phyloP scores from a whole-genome alignment of 139 green algal species.

The Picochlorum sp. region DNA sequence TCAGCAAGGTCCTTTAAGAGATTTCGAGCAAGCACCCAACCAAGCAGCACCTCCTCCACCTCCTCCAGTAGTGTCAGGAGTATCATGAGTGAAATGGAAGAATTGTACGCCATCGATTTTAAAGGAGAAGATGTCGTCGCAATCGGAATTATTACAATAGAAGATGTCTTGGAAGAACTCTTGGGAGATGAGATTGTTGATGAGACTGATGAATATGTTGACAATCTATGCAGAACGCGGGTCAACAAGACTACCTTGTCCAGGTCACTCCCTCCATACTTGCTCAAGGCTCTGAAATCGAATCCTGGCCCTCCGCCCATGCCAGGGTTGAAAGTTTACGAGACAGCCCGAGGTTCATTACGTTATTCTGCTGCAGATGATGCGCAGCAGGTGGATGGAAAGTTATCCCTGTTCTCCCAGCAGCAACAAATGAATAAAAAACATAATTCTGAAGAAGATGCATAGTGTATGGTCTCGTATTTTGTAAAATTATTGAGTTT shows the following conservation, averaged over 20 bases:
- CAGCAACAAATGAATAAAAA: too few species aligned
- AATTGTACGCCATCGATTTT: slow-evolving; percentile 6
- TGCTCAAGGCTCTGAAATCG: slow-evolving; percentile 21
- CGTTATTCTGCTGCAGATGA: not conserved
- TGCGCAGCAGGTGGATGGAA: too few species aligned
- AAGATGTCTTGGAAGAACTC: slow-evolving; percentile 52
- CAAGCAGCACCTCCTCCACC: not conserved
- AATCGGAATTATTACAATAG: slow-evolving; percentile 56
- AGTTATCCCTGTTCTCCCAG: too few species aligned
- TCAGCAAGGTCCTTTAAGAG: not conserved
- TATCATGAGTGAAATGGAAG: not conserved
- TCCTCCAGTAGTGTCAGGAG: not conserved
- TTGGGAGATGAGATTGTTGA: slow-evolving; percentile 50
- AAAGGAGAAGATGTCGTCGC: slow-evolving; percentile 23
- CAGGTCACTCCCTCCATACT: slow-evolving; percentile 35
- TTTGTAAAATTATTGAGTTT: not conserved
- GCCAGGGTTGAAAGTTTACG: not conserved
- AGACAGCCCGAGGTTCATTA: not conserved
- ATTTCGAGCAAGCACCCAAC: too few species aligned
- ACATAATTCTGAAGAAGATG: too few species aligned
- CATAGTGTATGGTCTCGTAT: too few species aligned
- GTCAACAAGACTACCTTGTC: slow-evolving; percentile 37
- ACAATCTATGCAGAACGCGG: slow-evolving; percentile 57
- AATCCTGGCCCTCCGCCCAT: not conserved
- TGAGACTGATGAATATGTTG: slow-evolving; percentile 57